phyloP scores from a whole-genome alignment of 108 stramenopile genomes.

The Mediolabrus comicus region DNA sequence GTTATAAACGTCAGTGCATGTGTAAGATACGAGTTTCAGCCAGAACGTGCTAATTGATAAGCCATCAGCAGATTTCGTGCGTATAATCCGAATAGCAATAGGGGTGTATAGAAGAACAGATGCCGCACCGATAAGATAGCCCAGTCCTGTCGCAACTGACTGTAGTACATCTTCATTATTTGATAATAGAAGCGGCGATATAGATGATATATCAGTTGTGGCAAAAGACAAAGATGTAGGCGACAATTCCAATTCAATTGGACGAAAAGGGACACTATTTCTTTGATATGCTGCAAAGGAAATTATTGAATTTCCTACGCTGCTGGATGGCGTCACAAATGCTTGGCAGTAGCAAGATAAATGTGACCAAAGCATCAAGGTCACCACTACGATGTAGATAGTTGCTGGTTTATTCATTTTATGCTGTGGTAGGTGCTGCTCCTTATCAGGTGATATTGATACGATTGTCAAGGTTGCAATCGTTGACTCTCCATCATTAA shows the following conservation, averaged over 20 bases:
- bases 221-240: neutral
- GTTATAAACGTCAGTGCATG: constrained; percentile 42
- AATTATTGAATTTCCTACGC: no score
- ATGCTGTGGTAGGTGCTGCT: no score
- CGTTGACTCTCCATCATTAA: no score
- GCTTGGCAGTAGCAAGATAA: neutral
- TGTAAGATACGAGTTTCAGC: constrained; percentile 42
- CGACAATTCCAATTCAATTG: no score
- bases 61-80: constrained; percentile 47
- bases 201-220: neutral
- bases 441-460: no score
- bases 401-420: neutral
- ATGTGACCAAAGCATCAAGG: neutral
- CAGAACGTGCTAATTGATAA: constrained; percentile 50
- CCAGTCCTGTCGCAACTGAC: constrained; percentile 37
- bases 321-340: neutral
- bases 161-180: neutral
- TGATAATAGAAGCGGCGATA: neutral
- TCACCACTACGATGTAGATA: neutral
- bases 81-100: constrained; percentile 42
- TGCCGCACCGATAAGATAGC: constrained; percentile 56
- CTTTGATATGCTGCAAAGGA: neutral
- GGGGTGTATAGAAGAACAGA: constrained; percentile 59
- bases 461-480: no score
- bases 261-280: neutral